phyloP scores from a whole-genome alignment of 2,329 filamentous ascomycete genomes.

The Arthrobotrys iridis region DNA sequence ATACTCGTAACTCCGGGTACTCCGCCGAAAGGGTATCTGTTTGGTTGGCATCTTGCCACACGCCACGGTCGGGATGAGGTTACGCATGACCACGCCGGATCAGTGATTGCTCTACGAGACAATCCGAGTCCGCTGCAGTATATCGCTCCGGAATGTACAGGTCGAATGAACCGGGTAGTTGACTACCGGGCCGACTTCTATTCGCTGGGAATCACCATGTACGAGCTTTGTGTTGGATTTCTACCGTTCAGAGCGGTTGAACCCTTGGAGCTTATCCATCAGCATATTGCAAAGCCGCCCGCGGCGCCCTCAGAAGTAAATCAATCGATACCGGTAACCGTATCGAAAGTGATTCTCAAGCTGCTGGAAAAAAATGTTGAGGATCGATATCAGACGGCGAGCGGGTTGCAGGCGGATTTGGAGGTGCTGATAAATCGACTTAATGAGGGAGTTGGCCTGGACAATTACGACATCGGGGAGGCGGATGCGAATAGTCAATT shows the following conservation, averaged over 20 bases:
- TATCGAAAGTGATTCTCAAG: constrained; percentile 58
- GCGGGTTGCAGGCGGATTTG: constrained; percentile 57
- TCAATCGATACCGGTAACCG: constrained; percentile 56
- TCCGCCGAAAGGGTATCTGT: constrained; percentile 55
- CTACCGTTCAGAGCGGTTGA: constrained; percentile 57
- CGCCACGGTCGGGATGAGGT: constrained; percentile 58
- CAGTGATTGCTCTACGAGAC: constrained; percentile 56
- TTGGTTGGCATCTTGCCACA: constrained; percentile 58
- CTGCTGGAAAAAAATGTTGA: constrained; percentile 58
- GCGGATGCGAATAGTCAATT: constrained; percentile 58
- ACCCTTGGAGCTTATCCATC: constrained; percentile 58
- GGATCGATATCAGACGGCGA: constrained; percentile 58
- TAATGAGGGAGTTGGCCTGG: constrained; percentile 55
- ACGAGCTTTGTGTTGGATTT: constrained; percentile 58
- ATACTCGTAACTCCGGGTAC: constrained; percentile 55
- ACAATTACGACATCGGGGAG: constrained; percentile 57
- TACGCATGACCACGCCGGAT: constrained; percentile 53
- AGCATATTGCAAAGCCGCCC: constrained; percentile 58
- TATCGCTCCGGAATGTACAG: constrained; percentile 59
- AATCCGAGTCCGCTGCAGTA: constrained; percentile 58
- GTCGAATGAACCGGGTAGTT: constrained; percentile 58
- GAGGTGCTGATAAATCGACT: constrained; percentile 56
- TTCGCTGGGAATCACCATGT: constrained; percentile 58
- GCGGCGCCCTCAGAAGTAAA: constrained; percentile 58
- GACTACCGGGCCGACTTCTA: constrained; percentile 59